Percentiles rank a stretch among this genome's conserved stretches.
Conservation (phyloP, 305 asterid species). For the Rubia balearica region DNA sequence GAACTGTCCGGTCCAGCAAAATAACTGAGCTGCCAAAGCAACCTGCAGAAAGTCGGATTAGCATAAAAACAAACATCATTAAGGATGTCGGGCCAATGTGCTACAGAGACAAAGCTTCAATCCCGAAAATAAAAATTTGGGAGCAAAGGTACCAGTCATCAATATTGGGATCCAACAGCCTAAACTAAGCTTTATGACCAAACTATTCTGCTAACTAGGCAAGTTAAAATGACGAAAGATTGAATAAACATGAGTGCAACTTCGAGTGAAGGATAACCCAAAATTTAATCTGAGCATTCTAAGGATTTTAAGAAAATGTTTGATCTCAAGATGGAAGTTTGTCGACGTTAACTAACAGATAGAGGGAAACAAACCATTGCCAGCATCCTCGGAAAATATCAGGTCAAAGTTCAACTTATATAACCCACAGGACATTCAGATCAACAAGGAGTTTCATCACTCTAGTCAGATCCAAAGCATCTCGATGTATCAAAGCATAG, state of each 20-base stretch:
- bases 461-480: background rate
- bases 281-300: background rate
- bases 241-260: background rate
- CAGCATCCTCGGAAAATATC: background rate
- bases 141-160: no score
- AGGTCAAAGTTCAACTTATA: background rate
- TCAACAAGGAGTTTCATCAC: background rate
- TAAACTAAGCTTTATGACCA: no score
- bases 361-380: background rate
- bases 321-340: background rate
- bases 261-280: background rate
- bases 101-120: no score
- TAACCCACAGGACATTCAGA: constrained; percentile 1
- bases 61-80: background rate
- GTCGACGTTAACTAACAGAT: background rate
- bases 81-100: no score
- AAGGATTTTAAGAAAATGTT: background rate
- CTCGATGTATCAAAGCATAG: background rate
- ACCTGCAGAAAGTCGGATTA: constrained; percentile 37
- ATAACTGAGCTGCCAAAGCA: constrained; percentile 65
- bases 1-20: constrained; percentile 96
- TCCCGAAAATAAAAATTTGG: no score
- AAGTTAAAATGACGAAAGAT: background rate
- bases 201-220: background rate
- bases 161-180: no score